Percentiles rank a stretch among this genome's conserved stretches.
Conservation (phyloP, 1,284 basidiomycete genomes). For the Austroboletus niveus region DNA sequence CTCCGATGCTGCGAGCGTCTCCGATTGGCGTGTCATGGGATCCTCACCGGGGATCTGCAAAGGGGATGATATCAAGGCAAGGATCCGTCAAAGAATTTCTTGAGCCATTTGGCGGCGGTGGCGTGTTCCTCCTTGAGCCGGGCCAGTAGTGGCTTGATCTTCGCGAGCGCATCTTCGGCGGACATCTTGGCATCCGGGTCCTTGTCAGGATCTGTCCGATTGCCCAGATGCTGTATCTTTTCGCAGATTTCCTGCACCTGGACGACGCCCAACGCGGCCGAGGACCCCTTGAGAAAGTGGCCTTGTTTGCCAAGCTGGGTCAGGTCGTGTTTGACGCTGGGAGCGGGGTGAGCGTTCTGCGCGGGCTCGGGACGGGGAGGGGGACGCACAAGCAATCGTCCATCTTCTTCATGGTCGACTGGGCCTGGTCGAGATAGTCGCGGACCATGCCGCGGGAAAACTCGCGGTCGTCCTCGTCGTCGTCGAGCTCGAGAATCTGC, state of each 20-base stretch:
- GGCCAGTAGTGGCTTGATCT: conserved; percentile 54
- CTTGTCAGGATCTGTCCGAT: conserved; percentile 44
- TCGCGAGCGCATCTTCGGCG: conserved; percentile 58
- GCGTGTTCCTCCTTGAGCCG: conserved; percentile 57
- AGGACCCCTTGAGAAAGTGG: conserved; percentile 94
- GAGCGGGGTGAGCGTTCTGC: conserved; percentile 14
- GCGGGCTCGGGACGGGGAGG: conserved; percentile 6
- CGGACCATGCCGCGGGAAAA: conserved; percentile 78
- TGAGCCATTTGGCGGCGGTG: conserved; percentile 55
- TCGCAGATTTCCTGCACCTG: conserved; percentile 84
- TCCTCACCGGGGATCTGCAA: conserved; percentile 1
- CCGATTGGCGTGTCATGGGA: conserved; percentile 2
- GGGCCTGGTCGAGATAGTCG: conserved; percentile 81
- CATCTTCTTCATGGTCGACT: conserved; percentile 76
- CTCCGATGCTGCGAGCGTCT: conserved; percentile 16
- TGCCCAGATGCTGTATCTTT: conserved; percentile 86
- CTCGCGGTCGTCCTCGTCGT: conserved; percentile 77
- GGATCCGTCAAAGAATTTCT: conserved; percentile 40
- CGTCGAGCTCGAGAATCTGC: conserved; percentile 91
- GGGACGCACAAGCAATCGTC: conserved; percentile 71
- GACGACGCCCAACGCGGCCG: conserved; percentile 82
- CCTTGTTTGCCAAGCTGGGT: conserved; percentile 71
- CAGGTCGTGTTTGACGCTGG: conserved; percentile 60
- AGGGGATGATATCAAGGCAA: conserved; percentile 4
- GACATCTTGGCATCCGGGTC: conserved; percentile 48